These are phyloP conservation scores for Nicotiana attenuata DNA, from an alignment of 257 asterid genomes.

Conservation along the genomic window DNA sequence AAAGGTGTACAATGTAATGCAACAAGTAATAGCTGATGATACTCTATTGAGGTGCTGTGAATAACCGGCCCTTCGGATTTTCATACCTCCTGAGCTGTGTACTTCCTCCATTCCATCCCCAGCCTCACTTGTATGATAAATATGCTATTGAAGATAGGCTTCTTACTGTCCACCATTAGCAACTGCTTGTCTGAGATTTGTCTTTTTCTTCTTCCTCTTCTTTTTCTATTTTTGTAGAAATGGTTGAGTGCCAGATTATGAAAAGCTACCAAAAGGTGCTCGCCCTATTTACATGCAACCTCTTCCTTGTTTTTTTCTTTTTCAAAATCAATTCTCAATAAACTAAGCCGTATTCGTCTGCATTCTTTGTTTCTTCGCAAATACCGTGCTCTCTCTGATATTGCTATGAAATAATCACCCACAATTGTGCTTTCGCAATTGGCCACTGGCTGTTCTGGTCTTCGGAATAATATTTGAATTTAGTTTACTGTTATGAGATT, in stretches of 20 bases:
- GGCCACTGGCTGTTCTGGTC: no score
- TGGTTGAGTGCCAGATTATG: background rate
- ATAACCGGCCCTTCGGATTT: slow-evolving; percentile 20
- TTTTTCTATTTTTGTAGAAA: background rate
- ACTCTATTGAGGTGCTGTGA: slow-evolving; percentile 23
- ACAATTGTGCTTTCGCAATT: no score
- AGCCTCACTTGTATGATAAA: slow-evolving; percentile 13
- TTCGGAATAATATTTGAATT: no score
- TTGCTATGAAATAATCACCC: no score
- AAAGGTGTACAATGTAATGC: slow-evolving; percentile 15
- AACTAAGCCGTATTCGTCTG: no score
- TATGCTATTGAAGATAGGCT: background rate
- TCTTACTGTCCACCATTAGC: background rate
- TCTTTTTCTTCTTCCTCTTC: background rate
- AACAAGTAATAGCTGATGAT: slow-evolving; percentile 11
- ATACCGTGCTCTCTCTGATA: no score
- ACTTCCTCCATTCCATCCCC: background rate
- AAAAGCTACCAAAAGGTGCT: background rate
- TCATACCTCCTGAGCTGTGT: slow-evolving; percentile 18
- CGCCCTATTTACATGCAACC: background rate
- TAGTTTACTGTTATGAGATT: no score
- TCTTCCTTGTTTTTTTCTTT: no score
- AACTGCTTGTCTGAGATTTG: background rate
- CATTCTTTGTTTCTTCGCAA: no score
- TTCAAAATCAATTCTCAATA: no score